Evolutionary conservation across 1,139 yeast species (phyloP).

Genomic region (Kodamaea arcana): DNA sequence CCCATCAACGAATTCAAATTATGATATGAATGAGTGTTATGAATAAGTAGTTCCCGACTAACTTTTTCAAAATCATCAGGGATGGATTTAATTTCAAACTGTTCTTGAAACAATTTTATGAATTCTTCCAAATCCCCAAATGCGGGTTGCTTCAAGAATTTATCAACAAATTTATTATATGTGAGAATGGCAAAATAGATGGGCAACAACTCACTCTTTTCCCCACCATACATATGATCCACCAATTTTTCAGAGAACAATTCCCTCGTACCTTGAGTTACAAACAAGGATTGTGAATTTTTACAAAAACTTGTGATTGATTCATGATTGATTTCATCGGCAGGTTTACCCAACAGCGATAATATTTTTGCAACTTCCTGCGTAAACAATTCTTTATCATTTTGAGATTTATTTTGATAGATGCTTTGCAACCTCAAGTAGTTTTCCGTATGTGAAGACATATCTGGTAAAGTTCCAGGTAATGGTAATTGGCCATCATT

Average conservation of each 20-base stretch:
- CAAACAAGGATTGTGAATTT: conserved; percentile 42
- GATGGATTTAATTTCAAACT: conserved; percentile 8
- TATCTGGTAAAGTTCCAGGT: conserved; percentile 78
- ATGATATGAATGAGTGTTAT: conserved; percentile 30
- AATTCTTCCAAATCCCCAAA: conserved; percentile 20
- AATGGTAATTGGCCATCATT: conserved; percentile 55
- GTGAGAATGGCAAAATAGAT: conserved; percentile 37
- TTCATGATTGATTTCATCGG: conserved; percentile 28
- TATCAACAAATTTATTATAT: conserved; percentile 21
- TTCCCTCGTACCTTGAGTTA: conserved; percentile 32
- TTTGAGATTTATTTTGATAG: conserved; percentile 53
- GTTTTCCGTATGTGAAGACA: conserved; percentile 72
- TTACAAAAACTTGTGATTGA: conserved; percentile 55
- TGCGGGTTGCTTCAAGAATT: conserved; percentile 16
- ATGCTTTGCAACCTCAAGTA: conserved; percentile 58
- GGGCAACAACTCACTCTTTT: conserved; percentile 20
- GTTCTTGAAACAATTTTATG: conserved; percentile 12
- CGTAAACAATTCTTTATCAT: conserved; percentile 45
- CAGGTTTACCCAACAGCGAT: conserved; percentile 18
- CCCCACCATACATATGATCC: conserved; percentile 17
- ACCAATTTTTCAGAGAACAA: conserved; percentile 14
- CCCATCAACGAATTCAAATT: conserved; percentile 50
- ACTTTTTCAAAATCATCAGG: conserved; percentile 15
- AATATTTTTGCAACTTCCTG: conserved; percentile 26
- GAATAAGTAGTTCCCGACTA: conserved; percentile 28